Base-by-base conservation (phyloP, 2,329 filamentous ascomycete genomes). In the Ciborinia camelliae region DNA sequence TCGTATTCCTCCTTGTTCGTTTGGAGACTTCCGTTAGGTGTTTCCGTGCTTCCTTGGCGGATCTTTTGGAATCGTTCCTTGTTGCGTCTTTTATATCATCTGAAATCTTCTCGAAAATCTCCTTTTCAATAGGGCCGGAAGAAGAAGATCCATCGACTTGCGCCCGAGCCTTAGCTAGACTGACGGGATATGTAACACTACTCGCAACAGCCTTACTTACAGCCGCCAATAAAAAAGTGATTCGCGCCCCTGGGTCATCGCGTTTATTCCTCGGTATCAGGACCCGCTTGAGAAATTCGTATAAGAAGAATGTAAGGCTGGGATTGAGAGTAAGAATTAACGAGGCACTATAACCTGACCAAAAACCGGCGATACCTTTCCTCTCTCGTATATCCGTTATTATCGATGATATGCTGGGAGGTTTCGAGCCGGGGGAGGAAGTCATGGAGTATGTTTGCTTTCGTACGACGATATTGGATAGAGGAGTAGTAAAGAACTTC, bases 261-360 rank as follows among this genome's bases (percentile, higher is more conserved):
- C 82, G 78, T 70, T 80, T 82, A 47, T 80, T 78, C 9, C 79
- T 77, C 4, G 82, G 80, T 1, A 92, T 79, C 3, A 90, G 74
- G 1, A 81, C 74, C 61, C 84, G 82, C 69, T 89, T 87, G 26
- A 95, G 79, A 9, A 88, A 78, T 70, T 91, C 88, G 73, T 96
- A 91, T 37, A 96, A 79, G 70, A 94, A 87, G 74, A 97, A 93
- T 0, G 93, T 96, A 68, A 97, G 83, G 69, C 89, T 89, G 1
- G 93, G 92, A 72, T 97, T 97, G 35, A 96, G 80, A 0, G 92
- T 93, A 59, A 96, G 78, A 47, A 97, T 82, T 65, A 96, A 76
- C 28, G 85, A 88, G 2, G 92, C 91, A 26, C 90, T 91, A 75
- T 96, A 96, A 0, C 92, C 92, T 0, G 91, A 89, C 93, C 92